Conservation (phyloP, 495 filamentous ascomycete genomes). For the Bryoglossum gracile region DNA sequence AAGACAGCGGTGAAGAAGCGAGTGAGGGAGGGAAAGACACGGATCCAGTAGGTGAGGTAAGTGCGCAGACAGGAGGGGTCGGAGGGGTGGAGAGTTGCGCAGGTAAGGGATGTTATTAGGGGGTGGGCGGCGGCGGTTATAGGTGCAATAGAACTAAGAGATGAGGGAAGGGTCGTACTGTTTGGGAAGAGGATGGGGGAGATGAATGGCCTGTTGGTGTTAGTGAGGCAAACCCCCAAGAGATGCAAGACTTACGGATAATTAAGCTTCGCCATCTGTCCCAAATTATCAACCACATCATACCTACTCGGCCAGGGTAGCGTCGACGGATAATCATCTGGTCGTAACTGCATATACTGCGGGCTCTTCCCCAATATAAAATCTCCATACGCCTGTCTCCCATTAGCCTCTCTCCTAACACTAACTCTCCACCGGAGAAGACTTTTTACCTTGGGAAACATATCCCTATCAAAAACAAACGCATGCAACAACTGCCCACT, state of each 20-base stretch:
- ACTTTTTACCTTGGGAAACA: conserved; percentile 54
- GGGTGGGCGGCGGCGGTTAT: conserved; percentile 81
- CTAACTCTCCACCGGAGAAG: background rate
- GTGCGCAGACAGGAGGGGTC: conserved; percentile 82
- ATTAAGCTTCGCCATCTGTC: conserved; percentile 66
- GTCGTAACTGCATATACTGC: conserved; percentile 69
- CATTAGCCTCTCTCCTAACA: conserved; percentile 9
- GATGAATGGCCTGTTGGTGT: conserved; percentile 58
- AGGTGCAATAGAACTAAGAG: conserved; percentile 62
- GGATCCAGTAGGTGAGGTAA: conserved; percentile 74
- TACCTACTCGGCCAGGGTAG: conserved; percentile 69
- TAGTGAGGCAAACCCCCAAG: no score
- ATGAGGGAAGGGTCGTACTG: conserved; percentile 54
- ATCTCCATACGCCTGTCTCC: conserved; percentile 53
- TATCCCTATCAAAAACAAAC: conserved; percentile 87
- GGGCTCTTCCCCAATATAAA: conserved; percentile 68
- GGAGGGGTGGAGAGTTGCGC: conserved; percentile 83
- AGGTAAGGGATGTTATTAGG: conserved; percentile 71
- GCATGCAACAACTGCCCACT: conserved; percentile 88
- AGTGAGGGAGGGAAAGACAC: conserved; percentile 68
- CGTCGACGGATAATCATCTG: conserved; percentile 55
- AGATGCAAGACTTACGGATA: conserved; percentile 65
- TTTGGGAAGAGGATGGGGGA: conserved; percentile 83
- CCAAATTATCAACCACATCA: conserved; percentile 74
- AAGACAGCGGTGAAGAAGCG: conserved; percentile 68